Evolutionary conservation across 441 rosid genomes (phyloP), one percentile per base, ranked within the genome.

Genomic region (Metrosideros polymorpha): DNA sequence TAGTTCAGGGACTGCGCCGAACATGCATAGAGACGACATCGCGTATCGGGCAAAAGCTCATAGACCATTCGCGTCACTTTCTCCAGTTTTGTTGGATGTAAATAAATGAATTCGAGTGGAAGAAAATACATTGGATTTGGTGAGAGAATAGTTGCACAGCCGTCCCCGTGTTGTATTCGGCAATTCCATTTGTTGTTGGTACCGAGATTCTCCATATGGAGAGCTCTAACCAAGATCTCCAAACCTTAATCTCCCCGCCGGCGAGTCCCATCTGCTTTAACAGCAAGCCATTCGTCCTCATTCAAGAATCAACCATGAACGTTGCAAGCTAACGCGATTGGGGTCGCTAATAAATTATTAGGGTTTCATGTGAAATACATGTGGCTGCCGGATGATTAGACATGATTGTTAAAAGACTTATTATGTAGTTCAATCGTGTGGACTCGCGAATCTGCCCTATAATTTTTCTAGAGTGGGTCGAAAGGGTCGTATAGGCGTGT

Each of bases 1-100:
- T n/a, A n/a, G n/a, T n/a, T n/a, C n/a, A n/a, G n/a, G n/a, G n/a
- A n/a, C n/a, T n/a, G n/a, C n/a, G n/a, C n/a, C n/a, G n/a, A n/a
- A n/a, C n/a, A 10, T 5, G 7, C 39, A 0, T 22, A 39, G 8
- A 71, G 47, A 39, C 0, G 9, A 22, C 5, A 39, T 10, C 0
- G 0, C 9, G 3, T 2, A 22, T 5, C 0, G 0, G 3, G 15
- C 1, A 35, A 35, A 71, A 35, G 8, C 39, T 39, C 1, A 10
- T 1, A 13, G 0, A 22, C 1, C 4, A 2, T 35, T 71, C 4
- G 1, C 0, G 3, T 39, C 5, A 3, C 3, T 32, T 22, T 71
- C 6, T 2, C 7, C 1, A 1, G 7, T 71, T 22, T 3, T 66
- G 19, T 2, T 55, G 5, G 2, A 2, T 4, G 13, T 27, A 22